A percentile compares a stretch with the other conserved stretches of the same genome.
phyloP scores from a whole-genome alignment of 805 yeast species.

The Yarrowia osloensis region DNA sequence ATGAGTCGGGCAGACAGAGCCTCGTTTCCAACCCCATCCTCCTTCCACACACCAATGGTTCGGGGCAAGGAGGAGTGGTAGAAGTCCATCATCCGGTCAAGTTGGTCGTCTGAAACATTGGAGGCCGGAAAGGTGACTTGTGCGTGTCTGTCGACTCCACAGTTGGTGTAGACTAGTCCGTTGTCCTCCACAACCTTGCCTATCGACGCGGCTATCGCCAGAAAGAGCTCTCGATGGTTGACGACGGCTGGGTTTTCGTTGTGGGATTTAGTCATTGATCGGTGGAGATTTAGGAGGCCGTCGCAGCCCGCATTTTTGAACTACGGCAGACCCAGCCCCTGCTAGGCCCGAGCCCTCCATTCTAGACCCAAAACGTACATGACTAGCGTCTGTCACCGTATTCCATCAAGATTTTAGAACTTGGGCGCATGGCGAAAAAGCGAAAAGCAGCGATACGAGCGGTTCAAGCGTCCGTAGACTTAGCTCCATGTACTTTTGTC shows the following conservation, averaged over 20 bases:
- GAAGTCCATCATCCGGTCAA: constrained; percentile 16
- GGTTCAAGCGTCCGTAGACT: neutral
- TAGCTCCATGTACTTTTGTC: neutral
- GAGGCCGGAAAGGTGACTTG: neutral
- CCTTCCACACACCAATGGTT: constrained; percentile 9
- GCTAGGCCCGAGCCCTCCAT: neutral
- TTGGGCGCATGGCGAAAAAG: neutral
- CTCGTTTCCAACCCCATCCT: neutral
- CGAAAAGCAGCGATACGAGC: neutral
- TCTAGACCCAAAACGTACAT: constrained; percentile 2
- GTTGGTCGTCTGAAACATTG: neutral
- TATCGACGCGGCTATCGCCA: neutral
- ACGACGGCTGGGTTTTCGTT: constrained; percentile 1
- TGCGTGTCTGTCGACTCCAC: constrained; percentile 4
- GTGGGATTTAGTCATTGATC: neutral
- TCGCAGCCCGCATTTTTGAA: neutral
- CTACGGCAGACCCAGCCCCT: neutral
- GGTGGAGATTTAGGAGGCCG: neutral
- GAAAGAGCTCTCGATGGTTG: neutral
- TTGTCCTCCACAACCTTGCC: constrained; percentile 1
- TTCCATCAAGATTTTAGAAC: neutral
- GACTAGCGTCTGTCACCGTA: constrained; percentile 19
- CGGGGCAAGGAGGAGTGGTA: neutral
- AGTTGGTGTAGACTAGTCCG: constrained; percentile 1
- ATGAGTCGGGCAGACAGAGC: neutral